Conservation (phyloP, 2,329 filamentous ascomycete species). For the Alternaria ventricosa region DNA sequence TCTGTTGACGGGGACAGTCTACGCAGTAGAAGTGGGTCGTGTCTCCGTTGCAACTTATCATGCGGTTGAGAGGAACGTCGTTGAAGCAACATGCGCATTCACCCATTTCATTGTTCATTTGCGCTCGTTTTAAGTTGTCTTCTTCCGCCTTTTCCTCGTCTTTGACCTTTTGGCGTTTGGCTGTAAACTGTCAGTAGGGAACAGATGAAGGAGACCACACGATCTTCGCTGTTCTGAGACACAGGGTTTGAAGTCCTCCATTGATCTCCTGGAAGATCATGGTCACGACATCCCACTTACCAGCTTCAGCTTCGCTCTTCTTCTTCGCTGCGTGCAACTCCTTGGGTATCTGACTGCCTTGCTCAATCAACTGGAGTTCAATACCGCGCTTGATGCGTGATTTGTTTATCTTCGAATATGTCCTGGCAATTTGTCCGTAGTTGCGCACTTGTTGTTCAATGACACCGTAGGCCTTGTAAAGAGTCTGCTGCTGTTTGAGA, state of each 20-base stretch:
- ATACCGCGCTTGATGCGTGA: slow-evolving; percentile 26
- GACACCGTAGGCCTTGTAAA: slow-evolving; percentile 48
- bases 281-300: slow-evolving; percentile 12
- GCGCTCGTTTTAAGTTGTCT: slow-evolving; percentile 41
- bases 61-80: slow-evolving; percentile 69
- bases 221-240: not conserved
- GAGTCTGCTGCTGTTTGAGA: slow-evolving; percentile 39
- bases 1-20: slow-evolving; percentile 68
- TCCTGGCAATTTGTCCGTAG: slow-evolving; percentile 18
- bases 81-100: slow-evolving; percentile 78
- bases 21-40: slow-evolving; percentile 72
- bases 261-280: not conserved
- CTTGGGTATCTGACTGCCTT: slow-evolving; percentile 37
- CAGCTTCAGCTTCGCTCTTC: slow-evolving; percentile 27
- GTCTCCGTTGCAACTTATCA: slow-evolving; percentile 70
- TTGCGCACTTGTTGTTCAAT: slow-evolving; percentile 40
- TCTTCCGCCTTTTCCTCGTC: slow-evolving; percentile 39
- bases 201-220: not conserved
- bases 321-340: slow-evolving; percentile 41
- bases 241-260: not conserved
- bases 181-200: slow-evolving; percentile 17
- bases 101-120: slow-evolving; percentile 55
- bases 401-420: slow-evolving; percentile 29
- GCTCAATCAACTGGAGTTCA: slow-evolving; percentile 26
- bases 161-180: slow-evolving; percentile 35